Evolutionary conservation across 139 green algal genomes (phyloP), one percentile per base, ranked within the genome.

Genomic region (Auxenochlorella protothecoides): DNA sequence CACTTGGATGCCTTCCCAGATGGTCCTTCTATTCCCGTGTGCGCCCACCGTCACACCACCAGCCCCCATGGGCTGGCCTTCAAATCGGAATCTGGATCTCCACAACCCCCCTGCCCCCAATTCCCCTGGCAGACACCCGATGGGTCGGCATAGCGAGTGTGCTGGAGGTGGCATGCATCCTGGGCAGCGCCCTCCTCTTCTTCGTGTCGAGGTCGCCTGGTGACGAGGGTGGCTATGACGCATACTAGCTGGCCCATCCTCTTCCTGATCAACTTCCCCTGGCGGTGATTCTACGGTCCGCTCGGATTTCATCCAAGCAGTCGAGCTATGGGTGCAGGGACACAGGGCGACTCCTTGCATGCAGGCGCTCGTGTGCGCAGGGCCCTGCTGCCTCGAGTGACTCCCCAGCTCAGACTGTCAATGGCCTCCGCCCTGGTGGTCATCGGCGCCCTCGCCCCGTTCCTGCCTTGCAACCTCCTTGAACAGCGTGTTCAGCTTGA

Each of bases 151-250:
- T 91, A 53, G 81, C 88, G 60, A 78, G 85, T 52, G 74, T 86
- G 2, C 59, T 79, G 54, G 63, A 78, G 55, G 80, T 86, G 27
- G 78, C 76, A 1, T 85, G 85, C 63, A 92, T 95, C 57, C 75
- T 95, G 44, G 89, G 78, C 9, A 80, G 71, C 12, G 86, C 84
- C 0, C 72, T 95, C 16, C 56, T 93, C 11, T 90, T 95, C 63
- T 93, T 93, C 74, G 72, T 92, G 4, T 85, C 80, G 2, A 56
- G 89, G 5, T 90, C 84, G 44, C 79, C 84, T 16, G 72, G 66
- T 5, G 81, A 87, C 13, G 63, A 71, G 16, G 59, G 56, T 8
- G 55, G 66, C 13, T 65, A 67, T 14, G 70, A 68, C 70, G 70
- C 16, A 55, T 61, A 14, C 56, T 54, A 27, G 61, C n/a, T 59